Percentiles rank a stretch among this genome's conserved stretches.
These are phyloP conservation scores for Vanderwaltozyma polyspora DNA, from an alignment of 805 yeast genomes.

Conservation along the genomic window DNA sequence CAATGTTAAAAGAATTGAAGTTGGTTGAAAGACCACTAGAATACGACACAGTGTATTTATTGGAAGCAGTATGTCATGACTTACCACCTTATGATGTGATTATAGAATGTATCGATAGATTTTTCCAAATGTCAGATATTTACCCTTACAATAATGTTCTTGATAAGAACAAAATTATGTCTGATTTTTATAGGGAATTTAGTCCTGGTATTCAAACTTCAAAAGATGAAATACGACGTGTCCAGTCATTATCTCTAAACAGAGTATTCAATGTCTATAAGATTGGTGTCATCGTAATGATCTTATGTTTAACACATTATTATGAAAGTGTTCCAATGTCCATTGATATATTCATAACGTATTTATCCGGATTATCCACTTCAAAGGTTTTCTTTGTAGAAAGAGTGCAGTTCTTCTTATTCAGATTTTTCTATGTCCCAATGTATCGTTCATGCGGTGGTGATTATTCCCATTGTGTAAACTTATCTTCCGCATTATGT, in stretches of 20 bases:
- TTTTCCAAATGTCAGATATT: slow-evolving; percentile 11
- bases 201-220: slow-evolving; percentile 2
- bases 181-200: slow-evolving; percentile 13
- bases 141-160: slow-evolving; percentile 7
- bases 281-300: slow-evolving; percentile 19
- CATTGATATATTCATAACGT: slow-evolving; percentile 12
- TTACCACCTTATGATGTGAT: slow-evolving; percentile 17
- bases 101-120: slow-evolving; percentile 4
- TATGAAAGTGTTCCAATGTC: slow-evolving; percentile 10
- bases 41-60: background rate
- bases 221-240: slow-evolving; percentile 1
- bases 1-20: slow-evolving; percentile 13
- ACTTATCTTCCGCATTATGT: slow-evolving; percentile 8
- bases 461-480: slow-evolving; percentile 16
- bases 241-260: slow-evolving; percentile 1
- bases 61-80: slow-evolving; percentile 6
- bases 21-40: slow-evolving; percentile 4
- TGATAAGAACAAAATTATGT: slow-evolving; percentile 14
- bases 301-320: slow-evolving; percentile 12
- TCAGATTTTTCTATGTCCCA: slow-evolving; percentile 7
- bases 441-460: slow-evolving; percentile 9
- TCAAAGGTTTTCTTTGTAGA: slow-evolving; percentile 22
- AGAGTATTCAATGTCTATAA: slow-evolving; percentile 19
- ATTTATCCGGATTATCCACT: slow-evolving; percentile 19
- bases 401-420: slow-evolving; percentile 18